Evolutionary conservation across 2,329 filamentous ascomycete genomes (phyloP), one percentile per base, ranked within the genome.

Genomic region (Mollisiaceae sp.): DNA sequence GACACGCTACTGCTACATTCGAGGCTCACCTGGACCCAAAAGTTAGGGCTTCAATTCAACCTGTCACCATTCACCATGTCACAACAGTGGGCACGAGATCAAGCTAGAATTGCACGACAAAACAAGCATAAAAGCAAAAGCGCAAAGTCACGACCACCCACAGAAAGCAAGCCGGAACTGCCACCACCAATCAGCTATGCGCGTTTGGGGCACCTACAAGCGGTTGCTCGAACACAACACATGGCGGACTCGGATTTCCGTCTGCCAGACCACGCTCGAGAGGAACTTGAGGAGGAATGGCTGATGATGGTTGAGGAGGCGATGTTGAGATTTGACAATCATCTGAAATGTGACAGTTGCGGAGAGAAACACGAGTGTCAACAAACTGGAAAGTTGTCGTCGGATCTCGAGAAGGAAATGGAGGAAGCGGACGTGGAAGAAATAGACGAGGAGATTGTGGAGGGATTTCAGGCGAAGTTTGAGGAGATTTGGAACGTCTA

Each of bases 401-500:
- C 55, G 0, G 52, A 22, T 8, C 24, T 62, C 9, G 47, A 27
- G n/a, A 15, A 8, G 24, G 52, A 56, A 39, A 62, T 62, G 52
- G 60, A 62, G 36, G 27, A 22, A 1, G 41, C 38, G 4, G 38
- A 27, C 1, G 60, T 43, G 24, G 52, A 55, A 24, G 60, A 62
- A 22, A 55, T 62, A 8, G 24, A 38, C 27, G 52, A 62, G 60
- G 38, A 22, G 9, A 8, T 32, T 18, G 39, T 35, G 52, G 52
- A 57, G 52, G 52, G 39, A 43, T 62, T 41, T 24, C 39, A 57
- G n/a, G 6, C 1, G 11, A 38, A 32, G 4, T 62, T 62, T 47
- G 52, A 62, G 52, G 39, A 45, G 24, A 47, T 62, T 24, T 54
- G 50, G 50, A 18, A n/a, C 4, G 24, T 54, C 22, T 54, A 54